A percentile compares a stretch with the other conserved stretches of the same genome.
Conservation (phyloP, 1,139 yeast species). For the Geotrichum macrosporum region DNA sequence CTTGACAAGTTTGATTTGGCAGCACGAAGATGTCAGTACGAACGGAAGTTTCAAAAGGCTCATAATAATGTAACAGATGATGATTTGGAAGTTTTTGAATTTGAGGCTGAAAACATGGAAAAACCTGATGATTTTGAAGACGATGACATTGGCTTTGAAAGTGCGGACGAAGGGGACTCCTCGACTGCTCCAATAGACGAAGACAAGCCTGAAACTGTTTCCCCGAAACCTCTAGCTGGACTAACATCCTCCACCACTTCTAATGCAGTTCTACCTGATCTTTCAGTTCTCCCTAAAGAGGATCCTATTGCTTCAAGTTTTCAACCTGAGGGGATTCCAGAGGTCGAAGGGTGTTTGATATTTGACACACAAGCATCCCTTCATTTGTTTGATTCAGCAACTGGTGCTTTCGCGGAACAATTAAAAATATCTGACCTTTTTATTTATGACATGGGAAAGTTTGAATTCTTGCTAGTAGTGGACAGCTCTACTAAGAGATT, state of each 20-base stretch:
- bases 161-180: conserved; percentile 9
- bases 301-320: neutral
- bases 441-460: too few relatives aligned
- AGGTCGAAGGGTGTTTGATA: too few relatives aligned
- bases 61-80: conserved; percentile 35
- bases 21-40: conserved; percentile 68
- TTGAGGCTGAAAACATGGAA: conserved; percentile 40
- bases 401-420: too few relatives aligned
- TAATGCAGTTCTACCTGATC: neutral
- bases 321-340: too few relatives aligned
- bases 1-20: conserved; percentile 62
- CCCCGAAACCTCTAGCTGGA: neutral
- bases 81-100: conserved; percentile 56
- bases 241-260: neutral
- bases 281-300: conserved; percentile 6
- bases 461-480: too few relatives aligned
- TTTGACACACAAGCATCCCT: too few relatives aligned
- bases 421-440: too few relatives aligned
- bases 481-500: too few relatives aligned
- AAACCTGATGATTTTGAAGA: too few relatives aligned
- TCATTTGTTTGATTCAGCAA: too few relatives aligned
- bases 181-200: conserved; percentile 3
- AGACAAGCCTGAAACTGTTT: neutral
- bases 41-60: conserved; percentile 58
- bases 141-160: too few relatives aligned